phyloP scores from a whole-genome alignment of 2,329 filamentous ascomycete genomes.

The Clarireedia homoeocarpa region DNA sequence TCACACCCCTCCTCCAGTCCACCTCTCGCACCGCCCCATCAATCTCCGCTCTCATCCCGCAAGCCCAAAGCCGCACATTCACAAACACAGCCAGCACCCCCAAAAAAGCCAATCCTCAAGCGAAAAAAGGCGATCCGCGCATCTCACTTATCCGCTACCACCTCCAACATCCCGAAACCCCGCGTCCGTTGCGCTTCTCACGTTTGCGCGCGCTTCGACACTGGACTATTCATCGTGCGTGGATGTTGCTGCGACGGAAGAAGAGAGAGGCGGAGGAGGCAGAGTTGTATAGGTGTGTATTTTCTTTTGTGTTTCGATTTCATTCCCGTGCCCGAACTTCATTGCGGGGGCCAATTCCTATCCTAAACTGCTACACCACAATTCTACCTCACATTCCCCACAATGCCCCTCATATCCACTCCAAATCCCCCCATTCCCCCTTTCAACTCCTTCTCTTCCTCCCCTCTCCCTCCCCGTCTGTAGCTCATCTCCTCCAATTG shows the following conservation, averaged over 20 bases:
- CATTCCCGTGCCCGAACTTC: not conserved
- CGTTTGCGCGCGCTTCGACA: constrained; percentile 83
- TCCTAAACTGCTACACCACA: too few species aligned
- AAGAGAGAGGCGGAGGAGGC: constrained; percentile 54
- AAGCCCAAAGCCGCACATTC: constrained; percentile 15
- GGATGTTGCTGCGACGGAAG: constrained; percentile 71
- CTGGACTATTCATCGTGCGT: constrained; percentile 98
- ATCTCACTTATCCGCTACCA: constrained; percentile 60
- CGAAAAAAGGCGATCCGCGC: constrained; percentile 20
- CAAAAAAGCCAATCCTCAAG: constrained; percentile 10
- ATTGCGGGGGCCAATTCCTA: too few species aligned
- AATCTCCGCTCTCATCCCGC: not conserved
- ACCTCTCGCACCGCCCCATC: constrained; percentile 12
- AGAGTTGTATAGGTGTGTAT: constrained; percentile 60
- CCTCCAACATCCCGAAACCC: constrained; percentile 59
- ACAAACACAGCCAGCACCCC: constrained; percentile 11
- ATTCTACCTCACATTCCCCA: not conserved
- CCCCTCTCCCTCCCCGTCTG: not conserved
- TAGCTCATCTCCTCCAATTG: not conserved
- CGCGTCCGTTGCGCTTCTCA: constrained; percentile 77
- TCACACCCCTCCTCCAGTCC: constrained; percentile 22
- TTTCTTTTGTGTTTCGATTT: not conserved
- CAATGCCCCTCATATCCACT: not conserved
- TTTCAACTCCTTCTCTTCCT: not conserved
- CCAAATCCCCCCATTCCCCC: not conserved